Evolutionary conservation across 805 yeast species (phyloP).

Genomic region (Zygoascus bituminiphila): DNA sequence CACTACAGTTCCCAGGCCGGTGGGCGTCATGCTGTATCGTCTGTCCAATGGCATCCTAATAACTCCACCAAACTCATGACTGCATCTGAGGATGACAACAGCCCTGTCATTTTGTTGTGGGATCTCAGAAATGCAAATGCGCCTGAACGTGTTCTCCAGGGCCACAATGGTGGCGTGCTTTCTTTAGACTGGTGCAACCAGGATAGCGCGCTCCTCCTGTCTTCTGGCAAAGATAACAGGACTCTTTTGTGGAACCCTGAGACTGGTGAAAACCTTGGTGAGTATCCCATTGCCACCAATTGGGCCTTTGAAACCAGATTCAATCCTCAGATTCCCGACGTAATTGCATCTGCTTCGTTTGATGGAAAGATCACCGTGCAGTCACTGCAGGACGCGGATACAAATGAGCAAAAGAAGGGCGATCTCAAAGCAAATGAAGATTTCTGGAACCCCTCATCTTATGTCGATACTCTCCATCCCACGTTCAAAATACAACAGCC

Average conservation of each 20-base stretch:
- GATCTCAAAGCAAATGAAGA: constrained; percentile 40
- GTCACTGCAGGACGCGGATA: constrained; percentile 64
- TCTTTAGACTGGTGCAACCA: constrained; percentile 89
- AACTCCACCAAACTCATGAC: constrained; percentile 81
- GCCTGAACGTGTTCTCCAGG: constrained; percentile 69
- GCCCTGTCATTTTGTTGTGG: constrained; percentile 83
- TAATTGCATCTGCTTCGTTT: constrained; percentile 57
- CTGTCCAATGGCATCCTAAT: constrained; percentile 92
- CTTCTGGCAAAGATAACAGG: constrained; percentile 89
- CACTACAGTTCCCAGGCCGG: constrained; percentile 42
- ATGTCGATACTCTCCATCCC: constrained; percentile 41
- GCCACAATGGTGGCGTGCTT: constrained; percentile 82
- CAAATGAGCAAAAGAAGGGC: constrained; percentile 26
- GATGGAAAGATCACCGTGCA: constrained; percentile 78
- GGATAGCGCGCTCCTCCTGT: constrained; percentile 69
- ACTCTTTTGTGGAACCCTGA: constrained; percentile 88
- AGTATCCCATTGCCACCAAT: constrained; percentile 84
- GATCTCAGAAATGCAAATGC: constrained; percentile 87
- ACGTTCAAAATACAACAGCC: constrained; percentile 67
- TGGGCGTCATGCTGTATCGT: constrained; percentile 61
- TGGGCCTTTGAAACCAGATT: constrained; percentile 89
- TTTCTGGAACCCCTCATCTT: constrained; percentile 61
- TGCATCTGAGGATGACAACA: constrained; percentile 72
- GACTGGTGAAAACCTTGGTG: constrained; percentile 62
- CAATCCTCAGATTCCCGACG: constrained; percentile 82